Percentiles rank a stretch among this genome's conserved stretches.
Conservation (phyloP, 1,139 yeast genomes). For the Scheffersomyces segobiensis region DNA sequence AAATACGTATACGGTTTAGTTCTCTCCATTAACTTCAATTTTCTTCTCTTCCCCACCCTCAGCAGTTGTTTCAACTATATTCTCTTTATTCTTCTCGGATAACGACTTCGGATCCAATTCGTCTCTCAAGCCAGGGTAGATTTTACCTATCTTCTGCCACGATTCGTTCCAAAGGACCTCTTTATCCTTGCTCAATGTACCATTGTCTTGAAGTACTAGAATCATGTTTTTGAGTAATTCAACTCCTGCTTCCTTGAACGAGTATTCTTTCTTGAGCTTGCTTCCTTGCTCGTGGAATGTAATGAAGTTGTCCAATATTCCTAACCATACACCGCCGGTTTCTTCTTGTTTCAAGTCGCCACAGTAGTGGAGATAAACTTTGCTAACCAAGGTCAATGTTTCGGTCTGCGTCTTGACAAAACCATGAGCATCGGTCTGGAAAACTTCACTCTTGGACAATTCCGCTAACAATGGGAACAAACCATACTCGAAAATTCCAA, state of each 20-base stretch:
- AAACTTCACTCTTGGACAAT: slow-evolving; percentile 64
- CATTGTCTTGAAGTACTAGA: slow-evolving; percentile 35
- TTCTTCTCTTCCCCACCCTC: slow-evolving; percentile 4
- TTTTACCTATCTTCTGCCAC: slow-evolving; percentile 44
- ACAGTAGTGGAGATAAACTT: slow-evolving; percentile 62
- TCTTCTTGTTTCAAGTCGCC: slow-evolving; percentile 24
- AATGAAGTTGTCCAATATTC: slow-evolving; percentile 33
- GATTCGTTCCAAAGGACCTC: slow-evolving; percentile 32
- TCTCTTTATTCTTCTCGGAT: neutral
- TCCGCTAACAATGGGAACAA: slow-evolving; percentile 74
- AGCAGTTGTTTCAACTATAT: slow-evolving; percentile 2
- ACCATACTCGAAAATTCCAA: slow-evolving; percentile 68
- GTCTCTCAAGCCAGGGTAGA: slow-evolving; percentile 45
- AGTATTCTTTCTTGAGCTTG: slow-evolving; percentile 28
- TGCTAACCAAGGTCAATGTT: slow-evolving; percentile 66
- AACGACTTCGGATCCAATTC: slow-evolving; percentile 18
- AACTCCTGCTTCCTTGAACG: slow-evolving; percentile 55
- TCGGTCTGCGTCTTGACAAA: slow-evolving; percentile 67
- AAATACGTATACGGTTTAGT: neutral
- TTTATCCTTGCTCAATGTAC: slow-evolving; percentile 22
- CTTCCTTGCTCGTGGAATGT: slow-evolving; percentile 24
- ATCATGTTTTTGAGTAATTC: slow-evolving; percentile 66
- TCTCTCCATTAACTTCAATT: slow-evolving; percentile 2
- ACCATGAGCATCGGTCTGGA: slow-evolving; percentile 63
- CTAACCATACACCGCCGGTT: slow-evolving; percentile 34